These are phyloP conservation scores for Alnus rubra DNA, from an alignment of 306 rosid genomes.

Conservation along the genomic window DNA sequence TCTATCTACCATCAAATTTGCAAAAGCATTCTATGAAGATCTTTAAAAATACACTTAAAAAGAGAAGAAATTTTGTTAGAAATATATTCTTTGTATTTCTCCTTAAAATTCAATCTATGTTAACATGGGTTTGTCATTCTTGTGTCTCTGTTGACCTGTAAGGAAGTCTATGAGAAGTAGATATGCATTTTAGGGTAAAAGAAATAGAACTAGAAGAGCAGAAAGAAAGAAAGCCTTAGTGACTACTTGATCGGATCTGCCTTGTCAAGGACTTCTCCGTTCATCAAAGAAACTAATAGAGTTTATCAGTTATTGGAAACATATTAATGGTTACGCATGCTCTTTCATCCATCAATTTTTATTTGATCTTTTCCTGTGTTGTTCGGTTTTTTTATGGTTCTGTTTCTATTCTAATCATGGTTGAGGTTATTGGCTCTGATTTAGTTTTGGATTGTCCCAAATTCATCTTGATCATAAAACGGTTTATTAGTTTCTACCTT, in stretches of 20 bases:
- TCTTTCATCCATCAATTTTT: neutral
- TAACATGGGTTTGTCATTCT: neutral
- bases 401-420: neutral
- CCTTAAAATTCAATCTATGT: neutral
- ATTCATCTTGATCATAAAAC: neutral
- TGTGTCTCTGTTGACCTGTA: neutral
- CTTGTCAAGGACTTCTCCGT: neutral
- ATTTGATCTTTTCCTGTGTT: neutral
- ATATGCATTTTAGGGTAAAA: neutral
- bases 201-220: neutral
- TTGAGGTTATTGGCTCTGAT: neutral
- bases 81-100: neutral
- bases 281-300: neutral
- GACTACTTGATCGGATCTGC: neutral
- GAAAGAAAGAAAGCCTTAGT: neutral
- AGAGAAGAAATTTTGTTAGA: too few relatives aligned
- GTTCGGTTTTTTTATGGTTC: neutral
- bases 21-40: neutral
- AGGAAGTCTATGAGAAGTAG: neutral
- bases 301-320: neutral
- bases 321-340: neutral
- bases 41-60: too few relatives aligned
- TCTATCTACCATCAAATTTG: neutral
- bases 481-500: neutral
- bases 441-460: neutral